phyloP scores from a whole-genome alignment of 192 early-diverging fungal species.

The Coemansia sp. region DNA sequence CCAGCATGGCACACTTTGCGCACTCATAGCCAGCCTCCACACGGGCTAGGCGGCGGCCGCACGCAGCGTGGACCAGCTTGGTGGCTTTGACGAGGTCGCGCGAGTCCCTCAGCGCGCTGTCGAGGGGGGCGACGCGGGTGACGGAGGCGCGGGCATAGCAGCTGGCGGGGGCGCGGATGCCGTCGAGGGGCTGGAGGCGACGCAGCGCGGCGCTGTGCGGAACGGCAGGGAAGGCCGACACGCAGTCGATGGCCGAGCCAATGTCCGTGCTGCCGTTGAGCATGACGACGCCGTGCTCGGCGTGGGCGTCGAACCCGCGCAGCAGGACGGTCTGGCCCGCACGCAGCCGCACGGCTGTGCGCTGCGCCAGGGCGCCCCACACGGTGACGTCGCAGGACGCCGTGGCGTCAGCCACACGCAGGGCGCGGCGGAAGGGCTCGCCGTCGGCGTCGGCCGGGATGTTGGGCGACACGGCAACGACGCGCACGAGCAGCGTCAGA shows the following conservation, averaged over 20 bases:
- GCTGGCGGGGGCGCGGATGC: background rate
- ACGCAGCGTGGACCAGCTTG: constrained; percentile 25
- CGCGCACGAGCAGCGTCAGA: constrained; percentile 36
- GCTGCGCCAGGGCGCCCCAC: constrained; percentile 38
- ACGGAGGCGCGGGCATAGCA: background rate
- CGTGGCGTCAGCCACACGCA: constrained; percentile 38
- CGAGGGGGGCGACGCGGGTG: background rate
- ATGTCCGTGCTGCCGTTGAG: constrained; percentile 36
- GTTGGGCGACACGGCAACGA: constrained; percentile 45
- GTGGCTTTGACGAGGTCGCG: constrained; percentile 40
- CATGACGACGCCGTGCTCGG: constrained; percentile 28
- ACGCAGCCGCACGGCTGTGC: constrained; percentile 19
- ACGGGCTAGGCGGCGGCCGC: constrained; percentile 7
- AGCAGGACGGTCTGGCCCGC: constrained; percentile 46
- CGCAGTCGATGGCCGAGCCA: constrained; percentile 14
- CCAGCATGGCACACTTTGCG: background rate
- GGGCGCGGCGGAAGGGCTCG: constrained; percentile 16
- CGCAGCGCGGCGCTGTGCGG: constrained; percentile 32
- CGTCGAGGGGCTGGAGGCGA: background rate
- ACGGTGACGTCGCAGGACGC: constrained; percentile 40
- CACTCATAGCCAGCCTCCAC: background rate
- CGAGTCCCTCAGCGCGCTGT: constrained; percentile 6
- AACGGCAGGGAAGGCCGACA: constrained; percentile 29
- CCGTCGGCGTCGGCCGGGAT: constrained; percentile 11
- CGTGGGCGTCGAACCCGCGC: constrained; percentile 21